Evolutionary conservation across 805 yeast species (phyloP), one percentile per base, ranked within the genome.

Genomic region (Ogataea glucozyma): DNA sequence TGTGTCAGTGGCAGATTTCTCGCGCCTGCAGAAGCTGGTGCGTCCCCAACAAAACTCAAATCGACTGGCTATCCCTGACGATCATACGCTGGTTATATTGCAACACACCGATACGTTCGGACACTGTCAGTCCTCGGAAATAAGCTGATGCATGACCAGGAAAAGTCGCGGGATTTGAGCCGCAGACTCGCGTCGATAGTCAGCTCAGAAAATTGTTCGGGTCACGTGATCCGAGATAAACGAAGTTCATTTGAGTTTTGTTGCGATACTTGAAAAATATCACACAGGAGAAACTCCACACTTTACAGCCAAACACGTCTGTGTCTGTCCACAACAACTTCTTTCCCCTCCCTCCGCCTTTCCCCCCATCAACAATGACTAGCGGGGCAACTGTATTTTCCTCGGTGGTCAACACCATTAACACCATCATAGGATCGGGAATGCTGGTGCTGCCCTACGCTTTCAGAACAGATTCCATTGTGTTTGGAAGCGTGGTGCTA

Each of bases 341-440:
- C 18, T 16, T 14, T 30, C 13, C 10, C 21, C 6, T 30, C 5
- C 20, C 32, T 4, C 21, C 6, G 17, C 10, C 16, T 7, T 10
- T 27, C 16, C 7, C 31, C 31, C 9, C 31, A 14, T 19, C 18
- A n/a, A 30, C 4, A 30, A 34, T 34, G 38, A 12, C 21, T 13
- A 59, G 61, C 4, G n/a, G n/a, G n/a, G 85, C 87, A 3, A 70
- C 83, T 10, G 65, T 73, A 19, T 47, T 57, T 1, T 83, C 90
- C 1, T 83, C 91, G 2, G 66, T 78, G 13, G 69, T 85, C 40
- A 84, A 82, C 62, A 69, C 87, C 27, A 74, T 83, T 41, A 86
- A 86, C 65, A 85, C 93, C 19, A 83, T 86, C 42, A 73, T 86
- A 10, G 95, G 95, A 6, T 88, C 93, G 0, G 95, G 95, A 1